A percentile compares a stretch with the other conserved stretches of the same genome.
These are phyloP conservation scores for Coriaria nepalensis DNA, from an alignment of 306 rosid genomes.

Conservation along the genomic window DNA sequence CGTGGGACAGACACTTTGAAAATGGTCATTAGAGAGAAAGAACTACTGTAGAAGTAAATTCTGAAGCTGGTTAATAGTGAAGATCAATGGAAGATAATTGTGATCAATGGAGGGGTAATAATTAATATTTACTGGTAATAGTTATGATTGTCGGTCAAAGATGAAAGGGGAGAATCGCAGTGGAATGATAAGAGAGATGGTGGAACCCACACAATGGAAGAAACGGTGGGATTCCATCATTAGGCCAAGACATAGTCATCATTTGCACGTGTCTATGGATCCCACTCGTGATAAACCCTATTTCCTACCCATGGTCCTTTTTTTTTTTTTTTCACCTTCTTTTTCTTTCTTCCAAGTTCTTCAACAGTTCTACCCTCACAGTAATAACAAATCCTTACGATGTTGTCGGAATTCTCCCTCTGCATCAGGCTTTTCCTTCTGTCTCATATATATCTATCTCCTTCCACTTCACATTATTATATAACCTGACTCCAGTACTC, in stretches of 20 bases:
- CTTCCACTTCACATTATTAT: no score
- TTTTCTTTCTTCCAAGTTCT: background rate
- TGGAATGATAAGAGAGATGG: constrained; percentile 25
- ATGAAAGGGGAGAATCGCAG: constrained; percentile 32
- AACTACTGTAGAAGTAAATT: no score
- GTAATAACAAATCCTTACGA: no score
- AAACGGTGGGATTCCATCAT: constrained; percentile 88
- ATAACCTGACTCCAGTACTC: no score
- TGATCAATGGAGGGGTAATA: constrained; percentile 10
- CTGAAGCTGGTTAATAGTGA: background rate
- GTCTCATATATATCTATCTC: no score
- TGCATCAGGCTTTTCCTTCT: no score
- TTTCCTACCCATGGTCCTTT: background rate
- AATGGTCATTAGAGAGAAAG: no score
- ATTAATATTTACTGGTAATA: no score
- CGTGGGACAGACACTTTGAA: no score
- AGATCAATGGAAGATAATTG: background rate
- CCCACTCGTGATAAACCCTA: constrained; percentile 13
- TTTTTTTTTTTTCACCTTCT: background rate
- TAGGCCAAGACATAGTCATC: constrained; percentile 48
- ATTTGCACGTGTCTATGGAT: constrained; percentile 87
- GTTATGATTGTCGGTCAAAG: constrained; percentile 39
- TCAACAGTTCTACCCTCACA: background rate
- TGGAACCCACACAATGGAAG: constrained; percentile 82
- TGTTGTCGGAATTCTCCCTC: no score